Base-by-base conservation (phyloP, 2,329 filamentous ascomycete genomes). In the Microdochium bolleyi region DNA sequence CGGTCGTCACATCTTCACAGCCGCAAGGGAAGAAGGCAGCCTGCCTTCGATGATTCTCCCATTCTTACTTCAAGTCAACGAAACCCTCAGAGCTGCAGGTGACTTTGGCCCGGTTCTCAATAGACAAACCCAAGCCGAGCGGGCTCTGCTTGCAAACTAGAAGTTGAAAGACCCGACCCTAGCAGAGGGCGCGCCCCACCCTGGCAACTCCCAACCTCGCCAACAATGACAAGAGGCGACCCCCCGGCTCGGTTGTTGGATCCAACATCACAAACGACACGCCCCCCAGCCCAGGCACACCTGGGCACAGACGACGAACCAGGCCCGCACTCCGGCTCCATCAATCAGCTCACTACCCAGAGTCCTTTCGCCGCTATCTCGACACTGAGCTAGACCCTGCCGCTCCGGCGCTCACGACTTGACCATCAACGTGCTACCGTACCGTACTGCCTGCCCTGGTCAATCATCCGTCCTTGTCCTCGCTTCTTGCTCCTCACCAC, bases 341-440 rank as follows among this genome's bases (percentile, higher is more conserved):
- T 46, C 41, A 46, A 46, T 46, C 41, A 46, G 41, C 41, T 46
- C 41, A 46, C 41, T 46, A 46, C 14, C 22, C 7, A 19, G 27
- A 11, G 27, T 11, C 41, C 41, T 24, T 46, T 24, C 41, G 41
- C 49, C 24, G 24, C 49, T 30, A 46, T 50, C 48, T 41, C 30
- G 51, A 24, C 30, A n/a, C 27, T 24, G 37, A 48, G 37, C 52
- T 50, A 48, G 24, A 37, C 24, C 24, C 30, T 48, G 24, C 41
- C n/a, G 51, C 32, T 49, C 46, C 48, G 44, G 30, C 27, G 27
- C 32, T 57, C 52, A n/a, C 53, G 57, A 56, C 58, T 59, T 56
- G 57, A 48, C 50, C 58, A 59, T 58, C 55, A 58, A 57, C 56
- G 56, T 59, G 55, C 56, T 49, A 55, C 51, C 22, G 48, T 14